Evolutionary conservation across 164 flowering plant species (phyloP).

Genomic region (Berberis vulgaris): DNA sequence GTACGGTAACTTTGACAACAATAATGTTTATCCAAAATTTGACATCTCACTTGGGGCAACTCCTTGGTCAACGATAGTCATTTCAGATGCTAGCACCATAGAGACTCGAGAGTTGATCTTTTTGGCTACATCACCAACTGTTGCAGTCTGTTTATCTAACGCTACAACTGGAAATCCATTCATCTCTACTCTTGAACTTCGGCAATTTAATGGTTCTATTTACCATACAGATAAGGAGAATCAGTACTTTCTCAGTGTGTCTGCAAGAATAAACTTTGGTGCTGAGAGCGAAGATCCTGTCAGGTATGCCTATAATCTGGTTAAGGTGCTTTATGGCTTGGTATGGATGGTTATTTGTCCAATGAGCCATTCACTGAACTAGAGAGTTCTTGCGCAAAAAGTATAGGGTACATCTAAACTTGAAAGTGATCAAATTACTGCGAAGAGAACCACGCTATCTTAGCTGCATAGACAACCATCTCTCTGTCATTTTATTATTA

Average conservation of each 20-base stretch:
- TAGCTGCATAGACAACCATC: neutral
- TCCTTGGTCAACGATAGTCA: constrained; percentile 85
- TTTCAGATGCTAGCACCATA: constrained; percentile 72
- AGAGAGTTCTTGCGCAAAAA: neutral
- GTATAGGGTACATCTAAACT: too few species aligned
- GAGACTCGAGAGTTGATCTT: constrained; percentile 70
- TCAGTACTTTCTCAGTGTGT: constrained; percentile 63
- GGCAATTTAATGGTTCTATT: constrained; percentile 86
- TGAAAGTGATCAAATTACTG: neutral
- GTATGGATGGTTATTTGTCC: neutral
- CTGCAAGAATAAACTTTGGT: constrained; percentile 97
- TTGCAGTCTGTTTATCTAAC: constrained; percentile 87
- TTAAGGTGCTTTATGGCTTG: neutral
- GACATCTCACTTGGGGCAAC: constrained; percentile 90
- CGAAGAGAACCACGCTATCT: too few species aligned
- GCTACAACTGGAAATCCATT: constrained; percentile 94
- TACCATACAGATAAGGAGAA: constrained; percentile 66
- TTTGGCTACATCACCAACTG: constrained; percentile 58
- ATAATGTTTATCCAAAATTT: constrained; percentile 88
- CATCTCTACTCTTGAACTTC: constrained; percentile 95
- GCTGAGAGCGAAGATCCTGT: constrained; percentile 71
- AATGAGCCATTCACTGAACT: neutral
- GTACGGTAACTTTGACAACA: constrained; percentile 90
- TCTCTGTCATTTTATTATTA: too few species aligned
- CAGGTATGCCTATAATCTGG: constrained; percentile 36